These are phyloP conservation scores for Phytophthora fragariaefolia DNA, from an alignment of 352 stramenopile species.

Conservation along the genomic window DNA sequence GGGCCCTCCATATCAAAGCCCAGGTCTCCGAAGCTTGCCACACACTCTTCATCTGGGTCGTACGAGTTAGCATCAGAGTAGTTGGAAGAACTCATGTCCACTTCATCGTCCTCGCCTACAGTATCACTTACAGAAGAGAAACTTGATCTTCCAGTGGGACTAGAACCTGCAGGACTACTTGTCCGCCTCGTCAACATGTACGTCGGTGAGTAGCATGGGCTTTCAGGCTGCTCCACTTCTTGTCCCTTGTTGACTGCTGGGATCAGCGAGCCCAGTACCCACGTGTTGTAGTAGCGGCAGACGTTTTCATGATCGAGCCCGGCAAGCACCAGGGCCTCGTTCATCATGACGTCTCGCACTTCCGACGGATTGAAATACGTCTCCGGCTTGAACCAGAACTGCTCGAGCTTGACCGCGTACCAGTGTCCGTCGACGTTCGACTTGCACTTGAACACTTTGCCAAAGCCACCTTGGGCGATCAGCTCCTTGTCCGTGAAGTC, in stretches of 20 bases:
- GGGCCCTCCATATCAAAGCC: constrained; percentile 62
- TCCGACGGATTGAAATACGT: constrained; percentile 78
- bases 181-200: constrained; percentile 29
- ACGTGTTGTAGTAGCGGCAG: constrained; percentile 92
- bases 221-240: constrained; percentile 31
- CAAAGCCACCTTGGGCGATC: constrained; percentile 76
- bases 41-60: constrained; percentile 34
- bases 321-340: constrained; percentile 93
- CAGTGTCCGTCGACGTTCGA: constrained; percentile 71
- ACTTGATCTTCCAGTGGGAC: constrained; percentile 9
- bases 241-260: constrained; percentile 49
- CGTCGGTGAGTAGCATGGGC: constrained; percentile 24
- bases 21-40: constrained; percentile 54
- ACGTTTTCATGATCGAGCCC: constrained; percentile 95
- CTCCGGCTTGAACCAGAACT: constrained; percentile 87
- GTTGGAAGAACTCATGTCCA: constrained; percentile 34
- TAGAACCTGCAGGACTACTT: constrained; percentile 27
- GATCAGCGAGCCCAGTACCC: constrained; percentile 75
- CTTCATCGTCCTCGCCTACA: constrained; percentile 28
- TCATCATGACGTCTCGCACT: constrained; percentile 92
- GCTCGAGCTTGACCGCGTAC: constrained; percentile 84
- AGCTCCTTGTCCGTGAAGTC: constrained; percentile 76
- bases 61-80: constrained; percentile 31
- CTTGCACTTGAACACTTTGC: constrained; percentile 82
- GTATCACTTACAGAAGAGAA: constrained; percentile 24